A percentile compares a stretch with the other conserved stretches of the same genome.
Conservation (phyloP, 2,329 filamentous ascomycete genomes). For the Hypoxylon sp. region DNA sequence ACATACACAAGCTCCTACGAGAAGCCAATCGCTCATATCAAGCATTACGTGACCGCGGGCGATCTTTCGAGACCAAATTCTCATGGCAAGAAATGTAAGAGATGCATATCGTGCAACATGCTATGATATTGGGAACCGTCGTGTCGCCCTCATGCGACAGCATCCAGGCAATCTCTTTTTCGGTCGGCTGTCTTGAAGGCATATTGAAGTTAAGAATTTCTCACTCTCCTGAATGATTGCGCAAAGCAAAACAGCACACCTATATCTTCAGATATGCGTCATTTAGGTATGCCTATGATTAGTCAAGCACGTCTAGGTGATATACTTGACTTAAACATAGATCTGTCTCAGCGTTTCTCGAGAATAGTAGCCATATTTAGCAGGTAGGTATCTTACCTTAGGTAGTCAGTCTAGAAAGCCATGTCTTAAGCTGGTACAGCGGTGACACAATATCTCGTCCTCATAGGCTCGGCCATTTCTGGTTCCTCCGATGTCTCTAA, state of each 20-base stretch:
- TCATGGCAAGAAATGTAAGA: neutral
- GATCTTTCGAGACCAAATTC: constrained; percentile 1
- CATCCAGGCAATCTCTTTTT: neutral
- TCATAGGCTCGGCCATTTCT: neutral
- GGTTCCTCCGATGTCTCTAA: neutral
- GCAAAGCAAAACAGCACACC: no score
- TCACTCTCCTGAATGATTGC: no score
- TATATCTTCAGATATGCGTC: no score
- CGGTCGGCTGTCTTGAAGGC: neutral
- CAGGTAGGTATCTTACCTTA: no score
- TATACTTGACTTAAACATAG: no score
- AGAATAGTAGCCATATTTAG: neutral
- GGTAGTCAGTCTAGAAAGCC: neutral
- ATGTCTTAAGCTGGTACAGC: neutral
- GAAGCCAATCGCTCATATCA: constrained; percentile 5
- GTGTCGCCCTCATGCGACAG: neutral
- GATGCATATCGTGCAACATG: neutral
- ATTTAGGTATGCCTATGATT: no score
- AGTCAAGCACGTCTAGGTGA: no score
- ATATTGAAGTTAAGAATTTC: neutral
- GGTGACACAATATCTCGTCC: neutral
- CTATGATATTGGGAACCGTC: neutral
- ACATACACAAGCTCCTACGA: neutral
- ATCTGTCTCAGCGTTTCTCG: no score
- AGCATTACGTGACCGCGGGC: neutral